Base-by-base conservation (phyloP, 73 alveolate genomes). In the Paramecium caudatum region DNA sequence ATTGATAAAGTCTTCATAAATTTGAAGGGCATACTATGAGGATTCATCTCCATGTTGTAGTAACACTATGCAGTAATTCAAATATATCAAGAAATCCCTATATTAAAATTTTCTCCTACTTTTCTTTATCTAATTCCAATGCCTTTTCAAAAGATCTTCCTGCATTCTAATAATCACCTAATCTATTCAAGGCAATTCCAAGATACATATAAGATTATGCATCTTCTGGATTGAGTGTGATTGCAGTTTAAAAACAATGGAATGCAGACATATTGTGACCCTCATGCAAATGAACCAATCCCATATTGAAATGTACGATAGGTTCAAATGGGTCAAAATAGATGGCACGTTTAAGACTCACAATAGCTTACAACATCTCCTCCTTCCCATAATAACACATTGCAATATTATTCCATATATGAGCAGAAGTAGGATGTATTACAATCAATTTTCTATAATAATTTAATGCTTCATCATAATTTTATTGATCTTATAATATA, bases 261-360 rank as follows among this genome's bases (percentile, higher is more conserved):
- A 92, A 94, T 19, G 98, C 96, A 19, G 95, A 82, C 9, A 92
- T 91, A 93, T 85, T 93, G 92, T 86, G 93, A 45, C 91, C 82
- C 61, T 63, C 90, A 70, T 83, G 65, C 83, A 93, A 50, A 65
- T 94, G 91, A 63, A 91, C 94, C 61, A 94, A 93, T 0, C 98
- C 98, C 62, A 94, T 68, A 91, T 94, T 94, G 65, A 93, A 93
- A 27, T 93, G 82, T 49, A 93, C 93, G 37, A 82, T 91, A 95
- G 96, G 93, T 47, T 94, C 98, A 91, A 94, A 93, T 80, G 98
- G 98, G n/a, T 92, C 92, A 34, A 93, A 84, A 82, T 93, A 94
- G 23, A 94, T 68, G 1, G 98, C 98, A 70, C 92, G 84, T 78
- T 91, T 94, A 33, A 94, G 61, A 45, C 98, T 91, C 15, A 94